Evolutionary conservation across 352 stramenopile genomes (phyloP).

Genomic region (Pythium sp.): DNA sequence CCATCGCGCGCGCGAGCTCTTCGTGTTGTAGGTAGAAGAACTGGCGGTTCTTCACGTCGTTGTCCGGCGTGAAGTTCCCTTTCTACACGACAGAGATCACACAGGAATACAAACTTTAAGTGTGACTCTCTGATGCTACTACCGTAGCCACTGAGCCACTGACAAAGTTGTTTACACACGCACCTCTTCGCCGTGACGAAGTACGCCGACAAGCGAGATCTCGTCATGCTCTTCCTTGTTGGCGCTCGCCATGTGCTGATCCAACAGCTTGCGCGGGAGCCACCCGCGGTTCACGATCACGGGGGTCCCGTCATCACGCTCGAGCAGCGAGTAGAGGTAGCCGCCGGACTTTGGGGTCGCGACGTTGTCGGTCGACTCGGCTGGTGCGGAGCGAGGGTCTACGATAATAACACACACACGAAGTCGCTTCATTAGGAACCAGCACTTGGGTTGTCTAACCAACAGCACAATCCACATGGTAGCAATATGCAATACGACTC

Average conservation of each 20-base stretch:
- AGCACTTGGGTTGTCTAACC: not conserved
- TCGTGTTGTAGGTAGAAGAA: constrained; percentile 86
- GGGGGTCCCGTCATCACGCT: constrained; percentile 70
- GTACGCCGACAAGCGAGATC: constrained; percentile 63
- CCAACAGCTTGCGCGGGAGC: constrained; percentile 73
- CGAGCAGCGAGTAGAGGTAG: constrained; percentile 83
- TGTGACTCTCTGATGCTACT: not conserved
- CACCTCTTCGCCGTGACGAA: constrained; percentile 81
- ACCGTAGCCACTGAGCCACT: too few relatives aligned
- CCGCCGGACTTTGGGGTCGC: constrained; percentile 78
- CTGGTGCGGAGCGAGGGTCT: constrained; percentile 82
- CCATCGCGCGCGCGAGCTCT: constrained; percentile 75
- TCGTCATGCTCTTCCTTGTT: constrained; percentile 55
- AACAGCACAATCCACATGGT: not conserved
- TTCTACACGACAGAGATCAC: constrained; percentile 27
- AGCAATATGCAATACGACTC: not conserved
- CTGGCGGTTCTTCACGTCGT: constrained; percentile 66
- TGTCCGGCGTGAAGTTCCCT: constrained; percentile 80
- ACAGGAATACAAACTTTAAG: not conserved
- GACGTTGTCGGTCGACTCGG: constrained; percentile 72
- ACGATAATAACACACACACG: not conserved
- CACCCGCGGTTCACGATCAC: constrained; percentile 86
- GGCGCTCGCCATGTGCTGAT: constrained; percentile 57
- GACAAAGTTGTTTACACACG: too few relatives aligned
- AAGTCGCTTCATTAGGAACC: not conserved